Evolutionary conservation across 768 basidiomycete genomes (phyloP), one percentile per base, ranked within the genome.

Genomic region (Lactarius hatsudake): DNA sequence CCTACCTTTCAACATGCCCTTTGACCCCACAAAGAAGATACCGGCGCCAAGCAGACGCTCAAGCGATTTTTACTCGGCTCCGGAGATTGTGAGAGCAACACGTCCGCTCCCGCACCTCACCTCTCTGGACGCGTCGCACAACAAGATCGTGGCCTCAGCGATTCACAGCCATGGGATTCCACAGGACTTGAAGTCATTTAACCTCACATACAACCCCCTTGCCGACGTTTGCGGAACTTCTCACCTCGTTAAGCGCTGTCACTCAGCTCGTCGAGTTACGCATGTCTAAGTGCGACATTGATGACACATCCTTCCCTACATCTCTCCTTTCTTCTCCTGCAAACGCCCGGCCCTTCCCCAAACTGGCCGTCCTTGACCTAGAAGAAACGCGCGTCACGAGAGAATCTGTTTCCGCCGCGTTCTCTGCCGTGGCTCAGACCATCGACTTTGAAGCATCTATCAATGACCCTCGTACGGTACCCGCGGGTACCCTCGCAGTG

Each of bases 121-220:
- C n/a, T 79, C 76, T 26, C 79, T 94, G 28, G 81, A 92, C 59
- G 85, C 79, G 18, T 89, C 90, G 1, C 78, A 86, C 75, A 94
- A 94, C 77, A 81, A 82, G 66, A 80, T 94, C 40, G 72, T 76
- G 2, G 84, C 88, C 9, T 74, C 75, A 17, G 74, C 79, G 3
- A 85, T 94, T 69, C 85, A 91, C 71, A 69, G 58, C 8, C 74
- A 73, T 45, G 73, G 74, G 51, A 70, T 93, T 3, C 92, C 93
- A 0, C 72, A 76, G 28, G 77, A 78, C 13, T 71, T 93, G 20
- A 74, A 78, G 40, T 89, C 86, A 73, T 68, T 92, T 42, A 81
- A 91, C 73, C 73, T 93, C 40, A 87, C 89, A 1, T 80, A 75
- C 5, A 93, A 92, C 70, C 90, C 90, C 6, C 81, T 94, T 3